These are phyloP conservation scores for Penicillium glabrum DNA, from an alignment of 2,329 filamentous ascomycete species.

Conservation along the genomic window DNA sequence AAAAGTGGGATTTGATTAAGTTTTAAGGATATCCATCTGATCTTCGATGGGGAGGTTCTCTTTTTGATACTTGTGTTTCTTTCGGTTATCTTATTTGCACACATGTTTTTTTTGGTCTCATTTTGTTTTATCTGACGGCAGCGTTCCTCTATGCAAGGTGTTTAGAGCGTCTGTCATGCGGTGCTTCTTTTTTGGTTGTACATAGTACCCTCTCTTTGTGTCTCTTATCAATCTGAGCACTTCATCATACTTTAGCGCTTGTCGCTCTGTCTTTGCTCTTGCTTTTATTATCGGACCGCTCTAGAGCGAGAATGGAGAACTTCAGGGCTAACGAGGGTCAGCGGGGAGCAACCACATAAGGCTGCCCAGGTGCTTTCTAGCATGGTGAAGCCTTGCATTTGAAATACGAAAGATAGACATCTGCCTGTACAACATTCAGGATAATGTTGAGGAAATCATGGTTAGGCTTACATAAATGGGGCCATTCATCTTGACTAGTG, in stretches of 20 bases:
- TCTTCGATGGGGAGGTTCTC: slow-evolving; percentile 4
- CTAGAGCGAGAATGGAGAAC: too few species aligned
- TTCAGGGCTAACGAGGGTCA: too few species aligned
- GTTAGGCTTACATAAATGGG: background rate
- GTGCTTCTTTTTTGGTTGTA: slow-evolving; percentile 10
- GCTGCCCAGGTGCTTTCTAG: too few species aligned
- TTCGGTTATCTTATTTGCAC: background rate
- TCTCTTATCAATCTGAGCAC: background rate
- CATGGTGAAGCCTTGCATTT: too few species aligned
- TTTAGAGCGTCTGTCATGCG: slow-evolving; percentile 20
- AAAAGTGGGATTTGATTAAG: slow-evolving; percentile 8
- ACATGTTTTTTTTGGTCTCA: background rate
- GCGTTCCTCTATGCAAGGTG: slow-evolving; percentile 20
- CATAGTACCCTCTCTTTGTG: slow-evolving; percentile 4
- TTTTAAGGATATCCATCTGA: slow-evolving; percentile 1
- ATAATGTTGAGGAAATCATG: too few species aligned
- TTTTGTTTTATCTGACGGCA: slow-evolving; percentile 6
- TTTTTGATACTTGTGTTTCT: slow-evolving; percentile 1
- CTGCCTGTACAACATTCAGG: too few species aligned
- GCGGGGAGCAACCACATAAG: too few species aligned
- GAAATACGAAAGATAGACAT: too few species aligned
- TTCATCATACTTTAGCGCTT: background rate
- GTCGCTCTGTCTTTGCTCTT: background rate
- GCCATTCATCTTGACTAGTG: background rate
- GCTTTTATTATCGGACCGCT: background rate